phyloP scores from a whole-genome alignment of 305 asterid species.

The Striga hermonthica region DNA sequence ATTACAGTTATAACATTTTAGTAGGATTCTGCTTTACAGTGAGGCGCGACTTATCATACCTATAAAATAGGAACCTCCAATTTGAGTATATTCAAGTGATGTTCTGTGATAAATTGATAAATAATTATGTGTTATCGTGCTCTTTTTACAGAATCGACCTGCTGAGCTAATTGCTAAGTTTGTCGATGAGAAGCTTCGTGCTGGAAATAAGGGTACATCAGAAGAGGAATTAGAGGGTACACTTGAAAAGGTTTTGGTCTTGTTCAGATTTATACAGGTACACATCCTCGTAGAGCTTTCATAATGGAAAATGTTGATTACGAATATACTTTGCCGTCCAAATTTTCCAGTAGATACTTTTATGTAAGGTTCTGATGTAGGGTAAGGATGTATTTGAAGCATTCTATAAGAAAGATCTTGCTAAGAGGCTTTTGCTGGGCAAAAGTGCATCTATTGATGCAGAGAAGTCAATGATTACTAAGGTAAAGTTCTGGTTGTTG shows the following conservation, averaged over 20 bases:
- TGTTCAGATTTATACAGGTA: slow-evolving; percentile 97
- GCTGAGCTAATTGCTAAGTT: slow-evolving; percentile 96
- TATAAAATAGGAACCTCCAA: no score
- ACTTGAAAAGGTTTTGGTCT: slow-evolving; percentile 85
- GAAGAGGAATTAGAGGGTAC: slow-evolving; percentile 98
- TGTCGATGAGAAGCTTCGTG: slow-evolving; percentile 91
- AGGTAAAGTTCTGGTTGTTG: slow-evolving; percentile 39
- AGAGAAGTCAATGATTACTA: slow-evolving; percentile 88
- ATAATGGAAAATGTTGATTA: slow-evolving; percentile 17
- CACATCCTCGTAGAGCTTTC: neutral
- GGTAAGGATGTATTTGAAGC: slow-evolving; percentile 92
- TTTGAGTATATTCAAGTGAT: no score
- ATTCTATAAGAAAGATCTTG: slow-evolving; percentile 95
- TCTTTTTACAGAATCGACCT: slow-evolving; percentile 75
- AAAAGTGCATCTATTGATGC: slow-evolving; percentile 85
- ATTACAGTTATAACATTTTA: neutral
- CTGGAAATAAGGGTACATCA: slow-evolving; percentile 94
- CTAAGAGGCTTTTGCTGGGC: slow-evolving; percentile 56
- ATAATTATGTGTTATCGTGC: slow-evolving; percentile 17
- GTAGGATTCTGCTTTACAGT: no score
- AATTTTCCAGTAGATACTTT: slow-evolving; percentile 25
- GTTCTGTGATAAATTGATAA: slow-evolving; percentile 1
- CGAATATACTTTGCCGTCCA: slow-evolving; percentile 32
- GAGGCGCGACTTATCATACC: no score
- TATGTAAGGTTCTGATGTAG: slow-evolving; percentile 28